These are phyloP conservation scores for Colletotrichum higginsianum DNA, from an alignment of 2,329 filamentous ascomycete species.

Conservation along the genomic window DNA sequence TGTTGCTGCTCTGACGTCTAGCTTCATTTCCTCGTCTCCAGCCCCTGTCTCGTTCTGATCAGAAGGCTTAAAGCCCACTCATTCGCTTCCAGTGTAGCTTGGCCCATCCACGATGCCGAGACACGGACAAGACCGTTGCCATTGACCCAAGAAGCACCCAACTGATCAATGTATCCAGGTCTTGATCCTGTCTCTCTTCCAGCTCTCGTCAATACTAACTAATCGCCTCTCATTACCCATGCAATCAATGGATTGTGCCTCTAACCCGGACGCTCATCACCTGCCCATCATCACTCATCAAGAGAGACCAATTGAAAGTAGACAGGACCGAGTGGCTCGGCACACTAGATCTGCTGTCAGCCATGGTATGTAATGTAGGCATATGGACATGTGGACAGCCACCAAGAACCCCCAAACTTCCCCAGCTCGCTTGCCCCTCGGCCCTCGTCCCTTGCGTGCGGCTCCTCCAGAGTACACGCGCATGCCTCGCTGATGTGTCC, in stretches of 20 bases:
- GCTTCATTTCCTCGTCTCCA: too few species aligned
- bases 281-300: conserved; percentile 19
- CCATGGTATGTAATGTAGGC: not conserved
- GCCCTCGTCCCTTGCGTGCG: conserved; percentile 30
- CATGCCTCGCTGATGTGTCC: not conserved
- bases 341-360: not conserved
- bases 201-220: too few species aligned
- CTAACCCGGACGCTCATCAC: conserved; percentile 5
- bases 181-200: too few species aligned
- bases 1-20: too few species aligned
- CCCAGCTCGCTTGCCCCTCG: conserved; percentile 18
- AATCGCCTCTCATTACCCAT: conserved; percentile 21
- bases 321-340: conserved; percentile 16
- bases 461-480: conserved; percentile 8
- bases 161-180: too few species aligned
- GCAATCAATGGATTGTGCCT: conserved; percentile 22
- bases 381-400: not conserved
- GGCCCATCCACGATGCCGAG: not conserved
- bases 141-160: not conserved
- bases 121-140: not conserved
- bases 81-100: not conserved
- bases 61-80: too few species aligned
- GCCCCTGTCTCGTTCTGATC: too few species aligned
- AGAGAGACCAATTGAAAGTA: not conserved
- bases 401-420: conserved; percentile 11